A percentile compares a stretch with the other conserved stretches of the same genome.
Conservation (phyloP, 2,329 filamentous ascomycete genomes). For the Aspergillus puulaauensis region DNA sequence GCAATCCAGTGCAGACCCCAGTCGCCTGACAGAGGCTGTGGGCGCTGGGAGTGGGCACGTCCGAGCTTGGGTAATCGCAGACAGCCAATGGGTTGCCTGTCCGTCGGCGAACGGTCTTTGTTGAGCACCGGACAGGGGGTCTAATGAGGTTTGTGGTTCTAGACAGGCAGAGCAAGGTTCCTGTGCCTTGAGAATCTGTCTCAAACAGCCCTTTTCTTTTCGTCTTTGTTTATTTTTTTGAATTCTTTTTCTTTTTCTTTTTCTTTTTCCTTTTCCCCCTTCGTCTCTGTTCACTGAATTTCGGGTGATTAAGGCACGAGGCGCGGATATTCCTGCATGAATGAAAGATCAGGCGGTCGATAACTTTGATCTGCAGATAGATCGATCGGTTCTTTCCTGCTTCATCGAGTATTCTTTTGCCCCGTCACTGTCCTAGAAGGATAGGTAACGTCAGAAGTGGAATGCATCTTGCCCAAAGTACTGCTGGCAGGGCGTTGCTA, state of each 20-base stretch:
- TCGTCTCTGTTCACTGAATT: neutral
- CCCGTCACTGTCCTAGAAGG: conserved; percentile 28
- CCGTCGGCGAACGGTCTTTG: conserved; percentile 15
- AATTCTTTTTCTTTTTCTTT: neutral
- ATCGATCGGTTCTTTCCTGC: conserved; percentile 4
- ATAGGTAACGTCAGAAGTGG: conserved; percentile 15
- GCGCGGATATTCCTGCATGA: conserved; percentile 23
- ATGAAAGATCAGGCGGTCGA: conserved; percentile 30
- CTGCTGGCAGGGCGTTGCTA: conserved; percentile 4
- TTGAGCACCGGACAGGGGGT: conserved; percentile 16
- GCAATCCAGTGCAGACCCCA: conserved; percentile 35
- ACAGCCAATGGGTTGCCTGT: conserved; percentile 22
- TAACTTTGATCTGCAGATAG: conserved; percentile 22
- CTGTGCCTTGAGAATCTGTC: conserved; percentile 10
- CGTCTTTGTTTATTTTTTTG: neutral
- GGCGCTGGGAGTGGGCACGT: conserved; percentile 18
- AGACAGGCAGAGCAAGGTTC: conserved; percentile 14
- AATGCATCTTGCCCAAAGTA: conserved; percentile 15
- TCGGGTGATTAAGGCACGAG: conserved; percentile 26
- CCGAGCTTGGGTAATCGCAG: conserved; percentile 27
- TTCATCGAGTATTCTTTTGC: conserved; percentile 20
- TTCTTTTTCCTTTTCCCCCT: no score
- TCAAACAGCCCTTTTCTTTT: conserved; percentile 3
- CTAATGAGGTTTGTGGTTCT: conserved; percentile 19
- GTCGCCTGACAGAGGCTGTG: conserved; percentile 30